Evolutionary conservation across 257 asterid species (phyloP).

Genomic region (Fraxinus pennsylvanica): DNA sequence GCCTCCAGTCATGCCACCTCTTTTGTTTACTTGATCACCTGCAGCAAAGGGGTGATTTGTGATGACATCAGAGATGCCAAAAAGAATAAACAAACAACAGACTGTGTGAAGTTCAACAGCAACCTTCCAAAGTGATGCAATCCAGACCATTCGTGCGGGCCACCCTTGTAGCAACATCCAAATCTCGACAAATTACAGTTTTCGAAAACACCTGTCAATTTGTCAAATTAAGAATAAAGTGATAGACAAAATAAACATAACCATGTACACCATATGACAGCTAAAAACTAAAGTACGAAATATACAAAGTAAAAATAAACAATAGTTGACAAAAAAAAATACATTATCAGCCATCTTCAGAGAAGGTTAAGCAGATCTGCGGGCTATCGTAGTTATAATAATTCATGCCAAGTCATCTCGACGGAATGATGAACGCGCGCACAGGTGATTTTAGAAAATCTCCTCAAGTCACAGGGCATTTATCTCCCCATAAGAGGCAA

Average conservation of each 20-base stretch:
- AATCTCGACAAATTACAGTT: conserved; percentile 91
- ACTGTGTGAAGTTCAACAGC: conserved; percentile 26
- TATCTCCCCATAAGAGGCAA: not conserved
- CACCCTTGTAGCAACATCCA: conserved; percentile 94
- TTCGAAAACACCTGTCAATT: conserved; percentile 74
- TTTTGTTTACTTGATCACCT: conserved; percentile 99
- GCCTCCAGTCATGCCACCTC: conserved; percentile 99
- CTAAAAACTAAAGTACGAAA: conserved; percentile 19
- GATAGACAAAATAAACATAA: conserved; percentile 22
- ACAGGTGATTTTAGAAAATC: not conserved
- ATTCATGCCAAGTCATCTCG: not conserved
- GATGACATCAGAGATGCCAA: conserved; percentile 23
- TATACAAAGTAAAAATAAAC: not conserved
- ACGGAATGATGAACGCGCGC: not conserved
- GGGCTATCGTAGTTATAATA: not conserved
- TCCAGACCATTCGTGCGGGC: conserved; percentile 88
- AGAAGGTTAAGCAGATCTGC: not conserved
- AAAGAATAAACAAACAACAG: conserved; percentile 22
- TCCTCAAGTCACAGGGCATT: not conserved
- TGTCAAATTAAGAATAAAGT: conserved; percentile 22
- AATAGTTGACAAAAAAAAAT: not conserved
- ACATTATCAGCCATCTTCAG: not conserved
- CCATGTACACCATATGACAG: conserved; percentile 6
- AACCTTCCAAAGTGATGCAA: conserved; percentile 97
- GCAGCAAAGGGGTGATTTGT: conserved; percentile 29